Percentiles rank a stretch among this genome's conserved stretches.
Evolutionary conservation across 768 basidiomycete genomes (phyloP).

Genomic region (Imleria badia): DNA sequence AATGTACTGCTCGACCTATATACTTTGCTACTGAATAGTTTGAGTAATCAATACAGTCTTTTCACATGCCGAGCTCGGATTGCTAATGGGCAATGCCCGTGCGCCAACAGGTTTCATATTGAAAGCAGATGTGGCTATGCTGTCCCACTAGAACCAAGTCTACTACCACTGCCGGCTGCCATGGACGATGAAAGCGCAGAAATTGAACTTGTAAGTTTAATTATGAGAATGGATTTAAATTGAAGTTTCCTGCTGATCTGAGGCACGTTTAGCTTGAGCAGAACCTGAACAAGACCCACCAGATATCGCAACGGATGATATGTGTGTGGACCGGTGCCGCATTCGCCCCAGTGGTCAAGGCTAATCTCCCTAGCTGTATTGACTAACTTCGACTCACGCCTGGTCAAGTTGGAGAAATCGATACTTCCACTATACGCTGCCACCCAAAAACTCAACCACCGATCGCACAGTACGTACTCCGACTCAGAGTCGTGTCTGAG

Average conservation of each 20-base stretch:
- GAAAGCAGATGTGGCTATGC: no score
- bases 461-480: slow-evolving; percentile 68
- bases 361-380: slow-evolving; percentile 63
- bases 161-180: not conserved
- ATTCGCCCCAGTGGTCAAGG: not conserved
- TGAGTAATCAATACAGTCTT: no score
- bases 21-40: no score
- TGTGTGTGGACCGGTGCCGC: slow-evolving; percentile 45
- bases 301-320: slow-evolving; percentile 84
- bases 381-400: slow-evolving; percentile 78
- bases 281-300: slow-evolving; percentile 81
- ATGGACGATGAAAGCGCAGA: slow-evolving; percentile 31
- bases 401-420: slow-evolving; percentile 82
- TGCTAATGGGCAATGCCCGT: no score
- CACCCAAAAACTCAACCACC: slow-evolving; percentile 69
- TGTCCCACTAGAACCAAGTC: not conserved
- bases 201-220: slow-evolving; percentile 19
- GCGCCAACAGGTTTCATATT: no score
- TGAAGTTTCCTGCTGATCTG: not conserved
- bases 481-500: not conserved
- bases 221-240: not conserved
- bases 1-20: no score
- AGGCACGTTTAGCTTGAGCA: slow-evolving; percentile 64
- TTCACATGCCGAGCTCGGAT: no score
- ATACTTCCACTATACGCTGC: slow-evolving; percentile 81